A percentile compares a stretch with the other conserved stretches of the same genome.
Evolutionary conservation across 495 filamentous ascomycete species (phyloP).

Genomic region (Entonaema liquescens): DNA sequence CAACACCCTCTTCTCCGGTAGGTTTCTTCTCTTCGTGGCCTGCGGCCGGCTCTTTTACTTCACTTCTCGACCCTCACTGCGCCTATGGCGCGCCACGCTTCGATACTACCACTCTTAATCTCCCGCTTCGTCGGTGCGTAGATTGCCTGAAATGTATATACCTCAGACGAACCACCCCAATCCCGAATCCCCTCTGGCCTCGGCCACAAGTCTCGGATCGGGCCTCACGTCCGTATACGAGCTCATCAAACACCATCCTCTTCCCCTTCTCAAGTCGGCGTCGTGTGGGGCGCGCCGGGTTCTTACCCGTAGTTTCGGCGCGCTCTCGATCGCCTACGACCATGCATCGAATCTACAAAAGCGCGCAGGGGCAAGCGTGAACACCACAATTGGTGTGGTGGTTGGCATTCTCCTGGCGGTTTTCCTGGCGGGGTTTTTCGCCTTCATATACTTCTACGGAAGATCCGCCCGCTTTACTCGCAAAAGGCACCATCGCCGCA

Average conservation of each 20-base stretch:
- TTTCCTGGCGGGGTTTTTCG: slow-evolving; percentile 43
- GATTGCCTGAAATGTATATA: slow-evolving; percentile 35
- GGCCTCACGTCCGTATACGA: slow-evolving; percentile 7
- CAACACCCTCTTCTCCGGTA: slow-evolving; percentile 24
- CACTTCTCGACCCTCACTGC: slow-evolving; percentile 31
- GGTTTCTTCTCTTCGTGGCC: slow-evolving; percentile 6
- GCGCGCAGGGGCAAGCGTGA: slow-evolving; percentile 28
- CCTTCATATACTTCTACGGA: slow-evolving; percentile 45
- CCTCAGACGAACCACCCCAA: slow-evolving; percentile 23
- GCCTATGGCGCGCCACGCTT: slow-evolving; percentile 32
- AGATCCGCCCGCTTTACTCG: slow-evolving; percentile 39
- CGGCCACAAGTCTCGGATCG: slow-evolving; percentile 18
- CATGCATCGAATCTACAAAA: slow-evolving; percentile 19
- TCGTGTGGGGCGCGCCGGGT: slow-evolving; percentile 3
- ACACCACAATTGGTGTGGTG: slow-evolving; percentile 48
- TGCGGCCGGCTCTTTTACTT: slow-evolving; percentile 16
- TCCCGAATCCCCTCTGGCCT: slow-evolving; percentile 22
- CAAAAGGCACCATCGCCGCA: slow-evolving; percentile 35
- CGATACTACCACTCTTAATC: slow-evolving; percentile 19
- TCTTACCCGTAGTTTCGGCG: slow-evolving; percentile 10
- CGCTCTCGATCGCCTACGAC: slow-evolving; percentile 10
- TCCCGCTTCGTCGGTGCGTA: slow-evolving; percentile 21
- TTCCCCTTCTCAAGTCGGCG: slow-evolving; percentile 19
- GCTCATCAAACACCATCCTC: slow-evolving; percentile 11
- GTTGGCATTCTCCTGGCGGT: slow-evolving; percentile 48